phyloP scores from a whole-genome alignment of 345 rosid genomes.

The Bruguiera parviflora region DNA sequence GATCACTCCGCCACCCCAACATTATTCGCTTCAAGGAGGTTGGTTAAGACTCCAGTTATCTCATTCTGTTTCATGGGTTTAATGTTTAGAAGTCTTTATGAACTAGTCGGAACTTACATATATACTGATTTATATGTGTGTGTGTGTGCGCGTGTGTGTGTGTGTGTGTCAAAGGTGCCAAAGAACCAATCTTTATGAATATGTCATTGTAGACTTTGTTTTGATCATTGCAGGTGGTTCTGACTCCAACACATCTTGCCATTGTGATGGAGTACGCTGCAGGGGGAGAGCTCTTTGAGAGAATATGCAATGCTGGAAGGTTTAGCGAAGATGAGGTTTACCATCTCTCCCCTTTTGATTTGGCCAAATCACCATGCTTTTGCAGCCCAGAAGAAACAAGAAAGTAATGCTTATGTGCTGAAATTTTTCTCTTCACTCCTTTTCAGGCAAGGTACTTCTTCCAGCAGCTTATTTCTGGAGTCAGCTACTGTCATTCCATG shows the following conservation, averaged over 20 bases:
- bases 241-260: conserved; percentile 24
- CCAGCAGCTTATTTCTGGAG: conserved; percentile 87
- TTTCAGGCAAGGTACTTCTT: conserved; percentile 87
- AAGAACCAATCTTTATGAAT: too few species aligned
- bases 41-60: not conserved
- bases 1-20: conserved; percentile 88
- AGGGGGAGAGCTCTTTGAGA: conserved; percentile 24
- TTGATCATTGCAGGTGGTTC: conserved; percentile 12
- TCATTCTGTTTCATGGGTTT: too few species aligned
- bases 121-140: too few species aligned
- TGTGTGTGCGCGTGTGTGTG: too few species aligned
- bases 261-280: conserved; percentile 29
- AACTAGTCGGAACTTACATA: too few species aligned
- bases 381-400: too few species aligned
- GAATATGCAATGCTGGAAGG: conserved; percentile 27
- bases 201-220: too few species aligned
- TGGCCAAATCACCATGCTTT: too few species aligned
- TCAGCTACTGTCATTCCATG: conserved; percentile 70
- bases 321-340: conserved; percentile 26
- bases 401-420: not conserved
- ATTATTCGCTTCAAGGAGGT: conserved; percentile 90
- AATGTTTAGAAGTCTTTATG: too few species aligned
- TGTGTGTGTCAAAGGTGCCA: too few species aligned
- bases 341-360: not conserved
- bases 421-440: not conserved